Evolutionary conservation across 31 red algal genomes (phyloP), one percentile per base, ranked within the genome.

Genomic region (Endocladia muricata): DNA sequence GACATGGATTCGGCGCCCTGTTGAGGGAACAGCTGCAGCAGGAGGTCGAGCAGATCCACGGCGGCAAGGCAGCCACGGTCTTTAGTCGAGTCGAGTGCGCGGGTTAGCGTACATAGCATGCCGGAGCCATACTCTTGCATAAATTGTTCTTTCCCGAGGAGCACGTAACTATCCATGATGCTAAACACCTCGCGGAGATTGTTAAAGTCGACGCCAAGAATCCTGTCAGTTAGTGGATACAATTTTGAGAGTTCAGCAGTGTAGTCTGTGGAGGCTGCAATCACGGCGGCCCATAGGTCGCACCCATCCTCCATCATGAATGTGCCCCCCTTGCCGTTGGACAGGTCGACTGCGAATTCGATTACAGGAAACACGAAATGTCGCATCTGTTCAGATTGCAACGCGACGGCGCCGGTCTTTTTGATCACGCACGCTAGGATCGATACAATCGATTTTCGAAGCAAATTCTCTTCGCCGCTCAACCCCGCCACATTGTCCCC

Each of bases 11-110:
- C 39, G 42, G 76, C 85, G 1, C 76, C 85, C 69, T 79, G 56
- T 32, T 66, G 31, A 1, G 87, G 87, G 38, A 77, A 82, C 22
- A 67, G 52, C 15, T 22, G 47, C 9, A 90, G 32, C 41, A 90
- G 37, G 23, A 68, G 41, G 26, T 90, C 71, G 30, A 90, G 41
- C 0, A 90, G 60, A 2, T 90, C 87, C 43, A 66, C 55, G 3
- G 78, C 76, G 61, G 87, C 87, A 28, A 90, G 70, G 22, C 77
- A 81, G 31, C 87, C 87, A 9, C 87, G 87, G 44, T 90, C 87
- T 55, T 69, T 73, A 19, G 77, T 72, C 22, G 37, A 37, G 21
- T 62, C 70, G 1, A 83, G 69, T 22, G 72, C 47, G 7, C 49
- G 4, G 37, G 40, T 15, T 33, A 90, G 77, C 3, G 43, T 62